These are phyloP conservation scores for Stagonosporopsis chrysanthemi DNA, from an alignment of 2,329 filamentous ascomycete species.

Conservation along the genomic window DNA sequence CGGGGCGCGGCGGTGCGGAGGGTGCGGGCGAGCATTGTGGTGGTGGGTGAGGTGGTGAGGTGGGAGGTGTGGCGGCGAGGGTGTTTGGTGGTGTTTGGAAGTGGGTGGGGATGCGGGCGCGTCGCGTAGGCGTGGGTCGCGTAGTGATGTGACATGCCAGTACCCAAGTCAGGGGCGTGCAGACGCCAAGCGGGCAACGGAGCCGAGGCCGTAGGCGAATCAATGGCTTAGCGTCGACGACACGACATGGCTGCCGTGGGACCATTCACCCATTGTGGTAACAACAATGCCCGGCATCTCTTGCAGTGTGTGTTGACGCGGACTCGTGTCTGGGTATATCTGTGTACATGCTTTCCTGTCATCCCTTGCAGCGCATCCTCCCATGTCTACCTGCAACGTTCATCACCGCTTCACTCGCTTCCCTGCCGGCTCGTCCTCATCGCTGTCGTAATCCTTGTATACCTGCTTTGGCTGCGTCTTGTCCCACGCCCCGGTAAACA, in stretches of 20 bases:
- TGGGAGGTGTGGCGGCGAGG: constrained; percentile 3
- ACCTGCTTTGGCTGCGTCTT: constrained; percentile 90
- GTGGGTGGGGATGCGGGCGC: not conserved
- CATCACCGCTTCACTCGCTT: constrained; percentile 53
- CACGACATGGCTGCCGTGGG: not conserved
- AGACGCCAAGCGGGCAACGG: not conserved
- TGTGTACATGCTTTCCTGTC: not conserved
- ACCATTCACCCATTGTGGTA: not conserved
- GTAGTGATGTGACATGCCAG: not conserved
- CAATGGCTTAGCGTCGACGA: not conserved
- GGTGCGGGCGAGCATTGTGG: constrained; percentile 39
- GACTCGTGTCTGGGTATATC: not conserved
- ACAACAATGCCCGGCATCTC: not conserved
- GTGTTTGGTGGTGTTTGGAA: constrained; percentile 9
- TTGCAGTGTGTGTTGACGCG: not conserved
- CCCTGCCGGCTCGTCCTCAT: constrained; percentile 76
- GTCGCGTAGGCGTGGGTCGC: constrained; percentile 4
- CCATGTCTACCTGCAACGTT: not conserved
- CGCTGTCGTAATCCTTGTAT: constrained; percentile 88
- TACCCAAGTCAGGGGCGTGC: constrained; percentile 6
- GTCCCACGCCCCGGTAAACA: constrained; percentile 94
- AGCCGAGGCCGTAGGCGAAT: constrained; percentile 5
- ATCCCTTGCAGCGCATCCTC: not conserved
- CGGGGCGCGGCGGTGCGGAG: constrained; percentile 59
- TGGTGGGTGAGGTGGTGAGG: not conserved